Evolutionary conservation across 306 rosid species (phyloP).

Genomic region (Dryas alaskensis): DNA sequence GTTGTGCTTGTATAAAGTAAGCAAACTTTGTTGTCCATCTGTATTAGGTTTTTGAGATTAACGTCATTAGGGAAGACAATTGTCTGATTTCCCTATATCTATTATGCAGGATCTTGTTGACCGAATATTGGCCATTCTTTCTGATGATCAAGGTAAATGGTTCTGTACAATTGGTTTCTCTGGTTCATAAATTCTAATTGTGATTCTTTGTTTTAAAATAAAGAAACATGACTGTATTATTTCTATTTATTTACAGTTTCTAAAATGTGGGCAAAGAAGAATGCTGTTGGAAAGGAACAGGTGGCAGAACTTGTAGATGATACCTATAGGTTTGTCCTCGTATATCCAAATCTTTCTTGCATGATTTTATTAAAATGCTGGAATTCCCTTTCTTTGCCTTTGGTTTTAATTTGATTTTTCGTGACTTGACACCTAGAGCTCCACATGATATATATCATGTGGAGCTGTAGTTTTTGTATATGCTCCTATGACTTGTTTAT

Average conservation of each 20-base stretch:
- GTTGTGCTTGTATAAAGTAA: background rate
- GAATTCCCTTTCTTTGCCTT: background rate
- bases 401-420: background rate
- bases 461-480: background rate
- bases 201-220: slow-evolving; percentile 9
- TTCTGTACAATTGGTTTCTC: slow-evolving; percentile 2
- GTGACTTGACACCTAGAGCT: background rate
- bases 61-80: background rate
- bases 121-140: slow-evolving; percentile 66
- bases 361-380: background rate
- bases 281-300: slow-evolving; percentile 76
- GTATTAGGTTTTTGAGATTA: slow-evolving; percentile 10
- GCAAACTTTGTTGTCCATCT: slow-evolving; percentile 9
- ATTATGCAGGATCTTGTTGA: slow-evolving; percentile 80
- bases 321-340: slow-evolving; percentile 74
- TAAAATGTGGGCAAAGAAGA: slow-evolving; percentile 73
- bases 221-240: slow-evolving; percentile 5
- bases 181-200: background rate
- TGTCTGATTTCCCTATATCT: slow-evolving; percentile 23
- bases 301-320: slow-evolving; percentile 93
- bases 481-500: slow-evolving; percentile 4
- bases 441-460: background rate
- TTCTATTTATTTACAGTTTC: slow-evolving; percentile 45
- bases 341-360: slow-evolving; percentile 1
- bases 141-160: slow-evolving; percentile 78